Base-by-base conservation (phyloP, 2,329 filamentous ascomycete genomes). In the Pseudovirgaria hyperparasitica region DNA sequence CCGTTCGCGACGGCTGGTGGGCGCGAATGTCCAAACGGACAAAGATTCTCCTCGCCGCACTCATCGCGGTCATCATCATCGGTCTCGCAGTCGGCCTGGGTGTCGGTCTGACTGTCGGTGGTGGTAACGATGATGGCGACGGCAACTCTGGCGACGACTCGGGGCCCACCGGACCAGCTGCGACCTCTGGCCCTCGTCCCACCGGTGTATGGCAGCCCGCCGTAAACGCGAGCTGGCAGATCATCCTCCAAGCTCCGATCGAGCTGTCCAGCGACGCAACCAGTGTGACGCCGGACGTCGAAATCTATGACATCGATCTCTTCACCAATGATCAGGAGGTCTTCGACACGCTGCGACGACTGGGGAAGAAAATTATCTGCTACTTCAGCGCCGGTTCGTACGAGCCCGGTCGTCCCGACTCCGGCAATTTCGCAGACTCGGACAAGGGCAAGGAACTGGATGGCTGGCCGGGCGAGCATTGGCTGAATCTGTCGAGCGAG, bases 361-460 rank as follows among this genome's bases (percentile, higher is more conserved):
- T 60, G 16, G 66, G 63, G 6, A 68, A 68, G 42, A 72, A 67
- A 34, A 68, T 81, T 28, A 74, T 82, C 32, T 84, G 78, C 57
- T 84, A 84, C 53, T 82, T 82, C 55, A 76, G 71, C 27, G 76
- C 74, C 0, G 78, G 78, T 1, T 75, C 70, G 6, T 80, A 67
- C 39, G 78, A 84, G 50, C 46, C 70, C 27, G 70, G 65, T 56
- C 63, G 77, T 3, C 51, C 61, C 1, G 78, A 82, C 43, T 60
- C 62, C 11, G 44, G 42, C 16, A 40, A 66, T 5, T 82, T 81
- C 42, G 42, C 54, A 6, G 35, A 57, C 2, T 46, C 51, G 0
- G 76, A 81, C 37, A 46, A 72, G 22, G 77, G 76, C 12, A 60
- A 62, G 4, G 49, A 52, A 5, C 53, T 82, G 5, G 59, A 70